phyloP scores from a whole-genome alignment of 2,329 filamentous ascomycete genomes.

The Fusarium drepaniforme region DNA sequence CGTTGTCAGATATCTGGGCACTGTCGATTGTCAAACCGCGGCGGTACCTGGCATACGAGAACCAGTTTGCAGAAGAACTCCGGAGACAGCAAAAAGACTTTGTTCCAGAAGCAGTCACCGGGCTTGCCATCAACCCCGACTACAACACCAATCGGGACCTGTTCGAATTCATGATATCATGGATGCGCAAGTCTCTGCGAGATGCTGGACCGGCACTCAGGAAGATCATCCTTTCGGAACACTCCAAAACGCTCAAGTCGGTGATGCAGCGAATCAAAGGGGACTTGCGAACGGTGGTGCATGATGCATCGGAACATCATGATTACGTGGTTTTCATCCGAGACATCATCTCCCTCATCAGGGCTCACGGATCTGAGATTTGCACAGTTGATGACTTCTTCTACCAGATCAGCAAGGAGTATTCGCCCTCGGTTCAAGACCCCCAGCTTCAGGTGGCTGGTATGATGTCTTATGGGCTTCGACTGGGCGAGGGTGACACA shows the following conservation, averaged over 20 bases:
- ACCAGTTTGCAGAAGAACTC: conserved; percentile 61
- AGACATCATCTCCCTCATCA: conserved; percentile 64
- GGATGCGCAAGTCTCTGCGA: conserved; percentile 63
- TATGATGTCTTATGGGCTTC: conserved; percentile 68
- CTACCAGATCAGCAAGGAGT: conserved; percentile 67
- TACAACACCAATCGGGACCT: conserved; percentile 63
- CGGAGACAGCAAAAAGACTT: conserved; percentile 57
- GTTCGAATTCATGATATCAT: conserved; percentile 61
- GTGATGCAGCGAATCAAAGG: conserved; percentile 67
- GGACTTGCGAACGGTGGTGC: conserved; percentile 57
- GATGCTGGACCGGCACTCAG: conserved; percentile 51
- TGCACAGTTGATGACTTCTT: conserved; percentile 68
- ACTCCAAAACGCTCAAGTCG: conserved; percentile 56
- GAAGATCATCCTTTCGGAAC: conserved; percentile 54
- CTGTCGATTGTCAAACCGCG: conserved; percentile 64
- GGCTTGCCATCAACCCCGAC: conserved; percentile 54
- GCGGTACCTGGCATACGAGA: conserved; percentile 60
- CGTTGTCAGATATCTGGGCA: conserved; percentile 65
- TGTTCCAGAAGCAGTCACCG: conserved; percentile 54
- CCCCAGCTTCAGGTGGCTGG: conserved; percentile 68
- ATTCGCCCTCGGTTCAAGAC: conserved; percentile 67
- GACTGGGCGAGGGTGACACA: conserved; percentile 64
- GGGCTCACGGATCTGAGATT: conserved; percentile 65
- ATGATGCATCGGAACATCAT: conserved; percentile 56
- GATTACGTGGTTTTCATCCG: conserved; percentile 65